phyloP scores from a whole-genome alignment of 108 stramenopile genomes.

The Nitzschia sp. region DNA sequence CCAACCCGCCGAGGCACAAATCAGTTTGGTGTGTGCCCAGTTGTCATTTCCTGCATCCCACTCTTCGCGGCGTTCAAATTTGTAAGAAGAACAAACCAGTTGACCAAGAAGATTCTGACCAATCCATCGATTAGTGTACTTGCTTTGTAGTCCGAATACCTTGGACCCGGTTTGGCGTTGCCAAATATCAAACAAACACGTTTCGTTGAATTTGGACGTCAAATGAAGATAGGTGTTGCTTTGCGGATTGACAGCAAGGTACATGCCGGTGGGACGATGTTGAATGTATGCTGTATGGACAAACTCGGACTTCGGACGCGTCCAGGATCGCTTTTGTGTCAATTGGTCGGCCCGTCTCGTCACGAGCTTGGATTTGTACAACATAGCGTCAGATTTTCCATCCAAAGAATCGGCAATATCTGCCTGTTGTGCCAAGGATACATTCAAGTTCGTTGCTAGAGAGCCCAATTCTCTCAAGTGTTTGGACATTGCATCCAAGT shows the following conservation, averaged over 20 bases:
- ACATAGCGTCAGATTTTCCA: conserved; percentile 40
- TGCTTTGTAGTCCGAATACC: conserved; percentile 55
- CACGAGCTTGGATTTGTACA: conserved; percentile 50
- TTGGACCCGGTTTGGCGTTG: conserved; percentile 31
- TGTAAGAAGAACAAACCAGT: conserved; percentile 38
- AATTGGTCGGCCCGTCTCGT: conserved; percentile 57
- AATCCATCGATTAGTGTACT: conserved; percentile 41
- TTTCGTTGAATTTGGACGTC: conserved; percentile 31
- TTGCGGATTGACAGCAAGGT: conserved; percentile 31
- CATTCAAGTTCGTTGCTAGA: conserved; percentile 37
- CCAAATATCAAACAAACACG: conserved; percentile 51
- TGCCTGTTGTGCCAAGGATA: conserved; percentile 33
- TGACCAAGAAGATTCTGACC: conserved; percentile 54
- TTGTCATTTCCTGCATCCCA: conserved; percentile 49
- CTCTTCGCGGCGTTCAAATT: conserved; percentile 56
- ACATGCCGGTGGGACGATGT: conserved; percentile 42
- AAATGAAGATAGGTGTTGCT: conserved; percentile 17
- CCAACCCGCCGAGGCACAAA: conserved; percentile 58
- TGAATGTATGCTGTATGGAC: conserved; percentile 34
- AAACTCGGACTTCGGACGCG: conserved; percentile 34
- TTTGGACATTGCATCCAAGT: conserved; percentile 37
- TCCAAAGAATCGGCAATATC: conserved; percentile 45
- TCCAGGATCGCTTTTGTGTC: conserved; percentile 51
- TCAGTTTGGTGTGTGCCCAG: conserved; percentile 36
- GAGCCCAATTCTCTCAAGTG: conserved; percentile 43